Conservation (phyloP, 306 rosid genomes). For the Cucumis sativus region Cucumber_9930_V3 NC_026660.2:27712501-27713000, state of each 20-base stretch:
- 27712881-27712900: conserved; percentile 4
- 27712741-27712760: too few relatives aligned
- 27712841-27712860: not conserved
- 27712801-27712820: not conserved
- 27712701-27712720: not conserved
- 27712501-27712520: too few relatives aligned
- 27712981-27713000: not conserved
- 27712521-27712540: too few relatives aligned
- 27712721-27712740: not conserved
- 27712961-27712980: not conserved
- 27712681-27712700: too few relatives aligned
- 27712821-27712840: not conserved
- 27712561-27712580: too few relatives aligned
- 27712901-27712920: conserved; percentile 5
- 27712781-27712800: conserved; percentile 1
- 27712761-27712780: not conserved
- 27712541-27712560: too few relatives aligned
- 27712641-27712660: too few relatives aligned
- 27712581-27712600: too few relatives aligned
- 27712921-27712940: not conserved
- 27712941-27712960: not conserved
- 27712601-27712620: too few relatives aligned
- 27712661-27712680: too few relatives aligned
- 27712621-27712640: too few relatives aligned
- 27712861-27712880: conserved; percentile 7